Evolutionary conservation across 2,329 filamentous ascomycete species (phyloP), one percentile per base, ranked within the genome.

Genomic region (Mycogone perniciosa): DNA sequence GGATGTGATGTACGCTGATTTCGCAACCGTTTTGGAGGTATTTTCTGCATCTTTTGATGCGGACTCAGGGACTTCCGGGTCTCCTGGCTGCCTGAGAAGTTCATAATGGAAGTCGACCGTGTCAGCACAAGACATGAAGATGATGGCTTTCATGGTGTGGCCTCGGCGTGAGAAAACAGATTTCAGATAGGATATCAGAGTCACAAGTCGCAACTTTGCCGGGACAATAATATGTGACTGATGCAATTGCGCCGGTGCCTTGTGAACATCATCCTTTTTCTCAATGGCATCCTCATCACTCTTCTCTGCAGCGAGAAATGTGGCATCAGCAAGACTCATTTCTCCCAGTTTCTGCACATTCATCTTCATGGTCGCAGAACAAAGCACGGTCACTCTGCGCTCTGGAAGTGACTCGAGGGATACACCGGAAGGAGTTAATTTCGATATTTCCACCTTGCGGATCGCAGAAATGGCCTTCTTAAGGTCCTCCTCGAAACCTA

Each of bases 311-410:
- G 89, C 85, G 59, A 99, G 86, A 64, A 96, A 89, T 1, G 89
- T 80, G 1, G 93, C 91, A 61, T 97, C 89, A 60, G 95, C 91
- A 66, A 99, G 75, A 73, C 90, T 96, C 71, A 97, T 95, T 64
- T 96, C 90, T 39, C 92, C 91, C 5, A 99, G 74, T 59, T 87
- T 86, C 66, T 97, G 91, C 1, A 97, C 93, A 60, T 92, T 93
- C 83, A 95, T 91, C 72, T 96, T 96, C 84, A 99, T 88, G 0
- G 93, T 99, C 3, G 93, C 93, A 4, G 93, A 99, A 67, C 93
- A 99, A 3, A 99, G 79, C 4, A 99, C 79, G 0, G 93, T 97
- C 2, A 89, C 85, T 50, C 91, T 81, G 56, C 90, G 80, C 48
- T 82, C 82, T 0, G 89, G 85, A 6, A 96, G 76, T 4, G 86